These are phyloP conservation scores for Colletotrichum cuscutae DNA, from an alignment of 2,329 filamentous ascomycete genomes.

Conservation along the genomic window DNA sequence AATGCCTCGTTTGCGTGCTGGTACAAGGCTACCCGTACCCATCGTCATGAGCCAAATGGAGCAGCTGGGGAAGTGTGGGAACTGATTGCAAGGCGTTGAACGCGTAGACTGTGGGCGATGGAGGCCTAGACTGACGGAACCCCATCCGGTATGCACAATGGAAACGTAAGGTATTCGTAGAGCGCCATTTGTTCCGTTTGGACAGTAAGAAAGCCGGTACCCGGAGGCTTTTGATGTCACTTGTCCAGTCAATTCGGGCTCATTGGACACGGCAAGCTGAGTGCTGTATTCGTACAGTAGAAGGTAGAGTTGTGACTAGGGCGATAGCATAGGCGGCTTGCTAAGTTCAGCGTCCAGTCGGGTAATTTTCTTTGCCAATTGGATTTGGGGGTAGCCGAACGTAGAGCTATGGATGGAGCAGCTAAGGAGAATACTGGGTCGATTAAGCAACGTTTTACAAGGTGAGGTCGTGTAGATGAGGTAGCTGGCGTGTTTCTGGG, in stretches of 20 bases:
- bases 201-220: background rate
- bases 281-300: background rate
- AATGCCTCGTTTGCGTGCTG: constrained; percentile 24
- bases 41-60: constrained; percentile 12
- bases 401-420: constrained; percentile 9
- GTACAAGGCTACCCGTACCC: background rate
- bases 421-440: background rate
- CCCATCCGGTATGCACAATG: background rate
- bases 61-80: constrained; percentile 11
- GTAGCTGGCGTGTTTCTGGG: constrained; percentile 26
- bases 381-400: constrained; percentile 3
- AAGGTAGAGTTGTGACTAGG: background rate
- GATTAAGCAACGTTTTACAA: constrained; percentile 23
- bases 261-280: no score
- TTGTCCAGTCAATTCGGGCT: background rate
- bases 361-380: constrained; percentile 9
- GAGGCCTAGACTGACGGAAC: constrained; percentile 20
- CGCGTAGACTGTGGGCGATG: constrained; percentile 1
- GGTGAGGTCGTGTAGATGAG: constrained; percentile 18
- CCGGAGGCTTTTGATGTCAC: background rate
- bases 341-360: constrained; percentile 9
- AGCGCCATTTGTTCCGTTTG: constrained; percentile 16
- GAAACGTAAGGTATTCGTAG: constrained; percentile 12
- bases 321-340: background rate
- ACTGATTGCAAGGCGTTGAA: background rate